Evolutionary conservation across 345 rosid species (phyloP), one percentile per base, ranked within the genome.

Genomic region (Populus alba): DNA sequence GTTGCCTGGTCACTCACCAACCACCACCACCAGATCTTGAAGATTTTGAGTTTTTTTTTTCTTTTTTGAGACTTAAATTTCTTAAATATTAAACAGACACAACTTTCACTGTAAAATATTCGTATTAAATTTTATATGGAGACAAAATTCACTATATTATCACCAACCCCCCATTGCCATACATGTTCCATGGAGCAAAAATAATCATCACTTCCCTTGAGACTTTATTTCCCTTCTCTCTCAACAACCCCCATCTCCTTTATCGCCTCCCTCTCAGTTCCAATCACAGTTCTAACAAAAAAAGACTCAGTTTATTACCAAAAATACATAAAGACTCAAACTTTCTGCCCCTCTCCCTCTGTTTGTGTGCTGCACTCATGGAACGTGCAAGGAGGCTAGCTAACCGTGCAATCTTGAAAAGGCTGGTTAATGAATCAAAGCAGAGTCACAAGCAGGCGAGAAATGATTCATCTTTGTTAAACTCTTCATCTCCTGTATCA

Each of bases 381-480:
- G 99, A 94, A 83, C 95, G 98, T 25, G 98, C 98, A 67, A 87
- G 99, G 93, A 80, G 86, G 81, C 81, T 94, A 67, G 95, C 97
- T 6, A 92, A 85, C 95, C 79, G 95, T 84, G 97, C 95, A 47
- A 86, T 90, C 89, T 83, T 94, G 57, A 90, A 73, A 75, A 92
- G 98, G 45, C 79, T 92, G 83, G 81, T 90, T 51, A 87, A 86
- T 38, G 87, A 86, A 68, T 74, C 97, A 1, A 94, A 84, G 81
- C 92, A 83, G 43, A 77, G 81, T 77, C 88, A 85, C 77, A 82
- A 82, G 75, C 76, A 76, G 29, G 29, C 35, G 70, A 73, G 77
- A 59, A 67, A 43, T 51, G 90, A 87, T 31, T 70, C 87, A 5
- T 63, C 86, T 55, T 66, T 78, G 31, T 22, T 80, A 11, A 68